Percentiles rank a stretch among this genome's conserved stretches.
Evolutionary conservation across 2,329 filamentous ascomycete species (phyloP).

Genomic region (Diaporthe sp.): DNA sequence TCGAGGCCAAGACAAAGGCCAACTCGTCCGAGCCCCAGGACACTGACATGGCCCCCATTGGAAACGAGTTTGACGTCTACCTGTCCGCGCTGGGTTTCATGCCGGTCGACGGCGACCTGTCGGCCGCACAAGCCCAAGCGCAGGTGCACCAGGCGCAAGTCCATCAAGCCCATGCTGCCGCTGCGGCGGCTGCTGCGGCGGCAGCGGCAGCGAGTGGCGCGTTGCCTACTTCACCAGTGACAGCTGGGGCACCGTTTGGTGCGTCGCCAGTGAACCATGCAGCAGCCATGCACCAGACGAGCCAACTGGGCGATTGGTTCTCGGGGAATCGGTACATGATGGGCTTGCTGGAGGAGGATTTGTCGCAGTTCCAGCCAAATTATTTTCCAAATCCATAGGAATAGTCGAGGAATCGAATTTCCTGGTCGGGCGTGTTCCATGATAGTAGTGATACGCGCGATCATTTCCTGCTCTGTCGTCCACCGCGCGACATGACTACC

Average conservation of each 20-base stretch:
- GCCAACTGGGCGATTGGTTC: constrained; percentile 74
- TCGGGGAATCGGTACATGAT: constrained; percentile 75
- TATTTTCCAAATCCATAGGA: constrained; percentile 45
- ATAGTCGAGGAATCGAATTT: background rate
- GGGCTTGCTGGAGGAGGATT: constrained; percentile 73
- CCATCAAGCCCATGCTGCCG: constrained; percentile 26
- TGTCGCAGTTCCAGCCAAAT: constrained; percentile 55
- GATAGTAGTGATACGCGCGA: background rate
- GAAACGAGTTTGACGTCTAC: constrained; percentile 74
- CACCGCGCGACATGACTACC: too few species aligned
- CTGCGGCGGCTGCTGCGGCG: constrained; percentile 14
- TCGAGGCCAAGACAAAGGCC: constrained; percentile 69
- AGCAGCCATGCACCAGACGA: constrained; percentile 46
- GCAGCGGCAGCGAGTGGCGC: constrained; percentile 17
- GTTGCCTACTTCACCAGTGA: constrained; percentile 17
- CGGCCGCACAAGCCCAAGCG: constrained; percentile 32
- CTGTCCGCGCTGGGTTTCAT: constrained; percentile 74
- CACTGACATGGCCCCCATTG: constrained; percentile 61
- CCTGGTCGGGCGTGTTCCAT: background rate
- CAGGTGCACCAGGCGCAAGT: constrained; percentile 47
- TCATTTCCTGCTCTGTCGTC: background rate
- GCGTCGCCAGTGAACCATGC: constrained; percentile 31
- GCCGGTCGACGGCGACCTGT: constrained; percentile 48
- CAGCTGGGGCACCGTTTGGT: constrained; percentile 27
- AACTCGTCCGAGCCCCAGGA: constrained; percentile 63